Evolutionary conservation across 352 stramenopile genomes (phyloP), one percentile per base, ranked within the genome.

Genomic region (Aphanomyces stellatus): DNA sequence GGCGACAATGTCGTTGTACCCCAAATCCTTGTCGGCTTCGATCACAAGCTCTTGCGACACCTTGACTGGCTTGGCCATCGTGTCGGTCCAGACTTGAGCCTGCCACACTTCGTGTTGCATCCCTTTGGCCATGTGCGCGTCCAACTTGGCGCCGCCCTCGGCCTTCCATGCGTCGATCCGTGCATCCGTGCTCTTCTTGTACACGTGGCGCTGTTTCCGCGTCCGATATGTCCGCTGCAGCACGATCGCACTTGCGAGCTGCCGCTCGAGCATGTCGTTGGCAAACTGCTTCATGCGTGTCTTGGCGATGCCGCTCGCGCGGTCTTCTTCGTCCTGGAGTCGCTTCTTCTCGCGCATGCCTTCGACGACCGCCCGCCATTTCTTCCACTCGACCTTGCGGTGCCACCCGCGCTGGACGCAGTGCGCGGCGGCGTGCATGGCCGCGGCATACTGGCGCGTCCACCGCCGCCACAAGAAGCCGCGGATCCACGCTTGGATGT

Each of bases 181-280:
- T 1, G 53, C 62, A 0, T 84, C 72, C 0, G 62, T 59, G 33
- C 71, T 62, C 62, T 77, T 71, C 22, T 72, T 73, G 62, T 88
- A 90, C 28, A 91, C 37, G 24, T 90, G 82, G 2, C 82, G 75
- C 24, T 77, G 75, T 34, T 75, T 74, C 43, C 90, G 63, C 48
- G 78, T 90, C 19, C 74, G 76, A 22, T 78, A 87, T 79, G 81
- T 89, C 24, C 76, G 69, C 69, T 93, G 84, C 13, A 93, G 72
- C 25, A 90, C 53, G 0, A 77, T 57, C 4, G 73, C 78, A 37
- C 78, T 55, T 1, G 62, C 56, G 2, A 69, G 69, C 19, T 88
- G 74, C 22, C 69, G 72, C 15, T 76, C 69, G 33, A 78, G 71
- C 10, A 79, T 81, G 57, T 81, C 76, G 10, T 88, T 66, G 4